Evolutionary conservation across 1,284 basidiomycete species (phyloP).

Genomic region (Malassezia vespertilionis): DNA sequence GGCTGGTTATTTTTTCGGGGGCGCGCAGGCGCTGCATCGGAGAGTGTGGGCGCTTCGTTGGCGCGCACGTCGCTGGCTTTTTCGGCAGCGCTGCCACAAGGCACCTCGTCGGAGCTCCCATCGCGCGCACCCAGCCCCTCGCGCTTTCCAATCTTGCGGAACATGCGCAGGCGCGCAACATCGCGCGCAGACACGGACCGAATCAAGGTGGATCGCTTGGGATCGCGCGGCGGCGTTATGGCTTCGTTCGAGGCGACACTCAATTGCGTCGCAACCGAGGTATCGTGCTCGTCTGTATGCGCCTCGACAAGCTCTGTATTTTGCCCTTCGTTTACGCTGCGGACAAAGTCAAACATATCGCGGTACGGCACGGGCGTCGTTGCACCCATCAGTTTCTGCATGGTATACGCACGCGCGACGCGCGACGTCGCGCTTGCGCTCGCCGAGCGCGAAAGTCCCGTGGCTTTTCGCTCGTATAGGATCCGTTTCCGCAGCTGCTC

Average conservation of each 20-base stretch:
- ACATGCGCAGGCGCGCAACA: constrained; percentile 5
- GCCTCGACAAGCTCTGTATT: neutral
- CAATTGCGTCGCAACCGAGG: constrained; percentile 2
- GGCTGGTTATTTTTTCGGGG: neutral
- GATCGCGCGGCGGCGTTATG: neutral
- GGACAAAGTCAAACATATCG: constrained; percentile 14
- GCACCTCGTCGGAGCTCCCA: too few relatives aligned
- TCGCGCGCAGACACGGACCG: constrained; percentile 18
- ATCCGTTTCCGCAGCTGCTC: constrained; percentile 41
- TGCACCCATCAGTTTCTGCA: constrained; percentile 42
- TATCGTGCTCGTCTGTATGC: constrained; percentile 8
- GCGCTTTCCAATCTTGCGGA: constrained; percentile 6
- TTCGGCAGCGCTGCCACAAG: too few relatives aligned
- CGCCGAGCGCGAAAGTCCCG: constrained; percentile 30
- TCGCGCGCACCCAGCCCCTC: too few relatives aligned
- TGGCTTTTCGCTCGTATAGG: constrained; percentile 31
- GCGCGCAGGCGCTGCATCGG: neutral
- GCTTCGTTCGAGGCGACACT: too few relatives aligned
- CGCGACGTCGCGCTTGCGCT: constrained; percentile 38
- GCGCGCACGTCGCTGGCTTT: neutral
- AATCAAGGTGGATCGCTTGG: constrained; percentile 14
- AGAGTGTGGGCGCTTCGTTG: neutral
- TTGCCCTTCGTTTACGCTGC: constrained; percentile 14
- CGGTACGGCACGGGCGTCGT: constrained; percentile 14
- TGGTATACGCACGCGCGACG: constrained; percentile 39